Conservation (phyloP, 306 rosid genomes). For the Cicer arietinum region DNA sequence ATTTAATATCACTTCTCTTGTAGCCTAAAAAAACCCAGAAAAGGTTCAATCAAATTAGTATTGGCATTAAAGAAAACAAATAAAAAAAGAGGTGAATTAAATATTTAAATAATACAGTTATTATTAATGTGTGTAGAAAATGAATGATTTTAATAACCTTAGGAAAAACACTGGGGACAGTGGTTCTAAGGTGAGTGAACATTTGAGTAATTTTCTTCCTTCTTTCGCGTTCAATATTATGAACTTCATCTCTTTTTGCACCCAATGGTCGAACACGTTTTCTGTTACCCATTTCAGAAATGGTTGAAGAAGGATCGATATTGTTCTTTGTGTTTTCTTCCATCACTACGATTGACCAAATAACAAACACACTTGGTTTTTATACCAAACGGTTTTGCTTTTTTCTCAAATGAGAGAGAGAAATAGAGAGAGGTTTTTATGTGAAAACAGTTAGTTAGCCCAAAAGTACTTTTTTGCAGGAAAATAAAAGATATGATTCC, state of each 20-base stretch:
- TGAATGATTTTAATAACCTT: conserved; percentile 32
- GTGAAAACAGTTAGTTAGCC: conserved; percentile 31
- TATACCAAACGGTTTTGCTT: conserved; percentile 28
- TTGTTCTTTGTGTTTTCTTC: not conserved
- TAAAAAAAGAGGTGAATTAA: too few species aligned
- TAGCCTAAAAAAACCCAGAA: conserved; percentile 30
- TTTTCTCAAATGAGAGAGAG: not conserved
- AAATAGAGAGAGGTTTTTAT: not conserved
- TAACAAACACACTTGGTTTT: not conserved
- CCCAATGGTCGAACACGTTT: conserved; percentile 30
- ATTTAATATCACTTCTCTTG: conserved; percentile 45
- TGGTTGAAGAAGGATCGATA: conserved; percentile 9
- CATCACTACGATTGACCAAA: not conserved
- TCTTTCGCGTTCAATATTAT: conserved; percentile 44
- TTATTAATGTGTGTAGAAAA: not conserved
- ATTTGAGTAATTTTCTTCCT: conserved; percentile 48
- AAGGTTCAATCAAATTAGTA: too few species aligned
- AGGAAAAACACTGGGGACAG: conserved; percentile 40
- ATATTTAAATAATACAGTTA: too few species aligned
- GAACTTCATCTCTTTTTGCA: not conserved
- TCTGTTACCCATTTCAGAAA: conserved; percentile 28
- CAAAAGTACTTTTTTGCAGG: not conserved
- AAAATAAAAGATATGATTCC: not conserved
- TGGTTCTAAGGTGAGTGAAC: conserved; percentile 45
- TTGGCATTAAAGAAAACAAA: too few species aligned